Base-by-base conservation (phyloP, 1,284 basidiomycete genomes). In the Irpex rosettiformis region DNA sequence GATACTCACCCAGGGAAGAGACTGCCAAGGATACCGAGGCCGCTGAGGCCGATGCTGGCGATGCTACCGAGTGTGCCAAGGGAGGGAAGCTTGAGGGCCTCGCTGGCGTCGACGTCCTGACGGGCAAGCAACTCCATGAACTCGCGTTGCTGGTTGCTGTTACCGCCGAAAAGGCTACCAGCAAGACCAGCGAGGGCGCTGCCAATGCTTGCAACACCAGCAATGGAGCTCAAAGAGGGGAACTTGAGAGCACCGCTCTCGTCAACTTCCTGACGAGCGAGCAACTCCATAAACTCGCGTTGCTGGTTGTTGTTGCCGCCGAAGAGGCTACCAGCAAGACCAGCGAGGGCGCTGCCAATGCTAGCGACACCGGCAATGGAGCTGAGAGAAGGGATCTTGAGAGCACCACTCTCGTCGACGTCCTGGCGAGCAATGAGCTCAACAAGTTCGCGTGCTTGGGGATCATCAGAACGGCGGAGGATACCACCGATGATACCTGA, bases 111-210 rank as follows among this genome's bases (percentile, higher is more conserved):
- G 30, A 40, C 24, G 7, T 52, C 47, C 6, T 21, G 29, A 21
- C 56, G 56, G 24, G 28, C 48, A 10, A 52, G 30, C 22, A 40
- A 22, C 24, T 52, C 22, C 16, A 29, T 7, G 25, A 52, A 33
- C 10, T 57, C 56, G 42, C 54, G 54, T 4, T 33, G 47, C 11
- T 51, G 55, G 45, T 24, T 51, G 13, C 48, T 11, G 45, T 18
- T 47, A 21, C 27, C n/a, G n/a, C n/a, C 21, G 28, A 37, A 37
- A 16, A 37, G 33, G 33, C 43, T 22, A 45, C 21, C 43, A 18
- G 43, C n/a, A 45, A 22, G 10, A 18, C 43, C 21, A 18, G n/a
- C 16, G 43, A 45, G 43, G 21, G 43, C 16, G 18, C 16, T 18
- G 21, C 21, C 21, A 4, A 45, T 18, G 16, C 16, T 45, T 11